These are phyloP conservation scores for Komagataella pseudopastoris DNA, from an alignment of 805 yeast species.

Conservation along the genomic window DNA sequence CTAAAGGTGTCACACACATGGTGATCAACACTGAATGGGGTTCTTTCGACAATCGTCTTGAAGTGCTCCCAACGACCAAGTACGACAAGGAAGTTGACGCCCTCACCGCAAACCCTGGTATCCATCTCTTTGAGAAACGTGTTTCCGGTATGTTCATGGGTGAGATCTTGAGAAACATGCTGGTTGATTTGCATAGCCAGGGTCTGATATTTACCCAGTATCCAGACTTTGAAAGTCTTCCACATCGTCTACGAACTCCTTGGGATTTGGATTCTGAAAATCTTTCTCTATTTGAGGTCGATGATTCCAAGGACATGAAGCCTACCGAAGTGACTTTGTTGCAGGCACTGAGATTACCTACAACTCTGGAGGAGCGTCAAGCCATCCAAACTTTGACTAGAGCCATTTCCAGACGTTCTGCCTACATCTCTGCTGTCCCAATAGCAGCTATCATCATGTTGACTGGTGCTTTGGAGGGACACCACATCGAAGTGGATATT, in stretches of 20 bases:
- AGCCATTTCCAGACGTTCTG: constrained; percentile 82
- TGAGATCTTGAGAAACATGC: constrained; percentile 64
- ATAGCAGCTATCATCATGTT: constrained; percentile 66
- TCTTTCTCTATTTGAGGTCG: constrained; percentile 78
- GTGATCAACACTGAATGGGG: constrained; percentile 97
- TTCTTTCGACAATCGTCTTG: constrained; percentile 78
- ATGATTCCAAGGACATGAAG: constrained; percentile 58
- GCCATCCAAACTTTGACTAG: constrained; percentile 63
- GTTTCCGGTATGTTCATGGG: constrained; percentile 90
- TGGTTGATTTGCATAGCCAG: constrained; percentile 52
- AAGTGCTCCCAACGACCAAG: constrained; percentile 62
- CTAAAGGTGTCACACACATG: constrained; percentile 51
- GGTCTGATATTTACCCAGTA: constrained; percentile 47
- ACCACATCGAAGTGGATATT: constrained; percentile 69
- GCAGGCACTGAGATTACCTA: constrained; percentile 55
- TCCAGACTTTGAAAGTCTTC: constrained; percentile 24
- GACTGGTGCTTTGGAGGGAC: constrained; percentile 48
- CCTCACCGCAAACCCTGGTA: constrained; percentile 68
- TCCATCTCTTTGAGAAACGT: constrained; percentile 86
- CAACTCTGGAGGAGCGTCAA: constrained; percentile 56
- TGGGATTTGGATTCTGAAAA: constrained; percentile 75
- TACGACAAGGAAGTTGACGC: constrained; percentile 66
- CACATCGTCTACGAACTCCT: constrained; percentile 59
- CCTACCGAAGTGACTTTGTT: constrained; percentile 58
- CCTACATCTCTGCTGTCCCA: constrained; percentile 78